Evolutionary conservation across 345 rosid genomes (phyloP), one percentile per base, ranked within the genome.

Genomic region (Excoecaria agallocha): DNA sequence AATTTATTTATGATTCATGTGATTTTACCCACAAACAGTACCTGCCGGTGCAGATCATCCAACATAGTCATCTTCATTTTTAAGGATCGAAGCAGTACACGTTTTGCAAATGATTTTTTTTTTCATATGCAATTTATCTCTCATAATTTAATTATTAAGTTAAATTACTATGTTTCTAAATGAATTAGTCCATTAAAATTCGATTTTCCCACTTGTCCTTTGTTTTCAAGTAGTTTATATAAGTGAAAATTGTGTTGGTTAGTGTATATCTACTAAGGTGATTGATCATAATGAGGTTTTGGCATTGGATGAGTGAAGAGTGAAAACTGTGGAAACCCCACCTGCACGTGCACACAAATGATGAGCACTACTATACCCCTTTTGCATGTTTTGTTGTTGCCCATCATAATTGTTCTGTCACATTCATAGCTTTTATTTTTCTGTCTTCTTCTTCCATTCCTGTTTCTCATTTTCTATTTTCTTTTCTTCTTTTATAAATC

Each of bases 321-420:
- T 50, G 54, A 50, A 50, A 50, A 30, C 30, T 30, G n/a, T 10
- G 10, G 16, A 50, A 66, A 46, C 71, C 72, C 77, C 72, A 43
- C 71, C 12, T 41, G 20, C 56, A 74, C 71, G 57, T 43, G 72
- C 77, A 55, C 48, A 58, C 66, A 66, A 66, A 74, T 66, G 70
- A 54, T 74, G 70, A 66, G 70, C 30, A 30, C 30, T 2, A 30
- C 30, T 2, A 30, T 30, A 30, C 30, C 30, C 30, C 30, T 30
- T 30, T 30, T 43, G 48, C 0, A 43, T 43, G 8, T 43, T 43
- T 43, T 30, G 30, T 30, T 30, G 30, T 16, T 38, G 68, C 41
- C 16, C 51, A 38, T 38, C 5, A 20, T 8, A 8, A 65, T 50
- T 4, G 68, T 41, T 16, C 20, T 20, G 54, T 45, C 56, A 67